A percentile compares a stretch with the other conserved stretches of the same genome.
Conservation (phyloP, 495 filamentous ascomycete genomes). For the Staphylotrichum tortipilum region DNA sequence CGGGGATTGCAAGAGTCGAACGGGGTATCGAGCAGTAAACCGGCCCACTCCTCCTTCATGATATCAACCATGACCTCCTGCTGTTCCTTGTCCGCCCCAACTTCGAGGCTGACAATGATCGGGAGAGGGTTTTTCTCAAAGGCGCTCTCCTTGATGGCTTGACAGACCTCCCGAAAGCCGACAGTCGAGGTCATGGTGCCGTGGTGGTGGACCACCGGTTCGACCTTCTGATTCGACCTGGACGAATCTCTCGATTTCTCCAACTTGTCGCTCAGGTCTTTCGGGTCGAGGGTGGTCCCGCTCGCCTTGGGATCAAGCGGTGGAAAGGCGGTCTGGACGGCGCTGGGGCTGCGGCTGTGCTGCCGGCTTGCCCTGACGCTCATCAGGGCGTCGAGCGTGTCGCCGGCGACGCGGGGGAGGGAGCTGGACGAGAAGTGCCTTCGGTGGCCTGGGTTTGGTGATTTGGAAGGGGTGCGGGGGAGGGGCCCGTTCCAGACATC, state of each 20-base stretch:
- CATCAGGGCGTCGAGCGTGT: conserved; percentile 23
- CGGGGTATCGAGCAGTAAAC: conserved; percentile 55
- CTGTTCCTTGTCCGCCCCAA: conserved; percentile 71
- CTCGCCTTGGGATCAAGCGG: conserved; percentile 12
- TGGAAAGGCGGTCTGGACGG: conserved; percentile 6
- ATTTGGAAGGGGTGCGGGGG: conserved; percentile 21
- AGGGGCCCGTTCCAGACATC: conserved; percentile 79
- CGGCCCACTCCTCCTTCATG: conserved; percentile 78
- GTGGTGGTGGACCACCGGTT: conserved; percentile 27
- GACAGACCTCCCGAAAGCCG: conserved; percentile 78
- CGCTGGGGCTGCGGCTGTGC: conserved; percentile 12
- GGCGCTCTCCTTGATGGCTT: conserved; percentile 66
- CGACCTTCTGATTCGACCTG: conserved; percentile 12
- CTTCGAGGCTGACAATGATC: conserved; percentile 83
- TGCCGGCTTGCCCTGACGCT: conserved; percentile 22
- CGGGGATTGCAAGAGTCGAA: conserved; percentile 35
- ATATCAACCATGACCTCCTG: conserved; percentile 88
- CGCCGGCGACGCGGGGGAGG: conserved; percentile 25
- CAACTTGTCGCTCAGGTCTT: conserved; percentile 15
- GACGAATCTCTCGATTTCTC: conserved; percentile 22
- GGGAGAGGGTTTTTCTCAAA: conserved; percentile 67
- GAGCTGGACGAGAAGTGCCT: conserved; percentile 34
- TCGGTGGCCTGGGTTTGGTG: conserved; percentile 23
- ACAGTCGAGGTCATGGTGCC: conserved; percentile 81
- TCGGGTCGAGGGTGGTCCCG: conserved; percentile 18